phyloP scores from a whole-genome alignment of 83 land plant species.

The Diphasiastrum complanatum region DNA sequence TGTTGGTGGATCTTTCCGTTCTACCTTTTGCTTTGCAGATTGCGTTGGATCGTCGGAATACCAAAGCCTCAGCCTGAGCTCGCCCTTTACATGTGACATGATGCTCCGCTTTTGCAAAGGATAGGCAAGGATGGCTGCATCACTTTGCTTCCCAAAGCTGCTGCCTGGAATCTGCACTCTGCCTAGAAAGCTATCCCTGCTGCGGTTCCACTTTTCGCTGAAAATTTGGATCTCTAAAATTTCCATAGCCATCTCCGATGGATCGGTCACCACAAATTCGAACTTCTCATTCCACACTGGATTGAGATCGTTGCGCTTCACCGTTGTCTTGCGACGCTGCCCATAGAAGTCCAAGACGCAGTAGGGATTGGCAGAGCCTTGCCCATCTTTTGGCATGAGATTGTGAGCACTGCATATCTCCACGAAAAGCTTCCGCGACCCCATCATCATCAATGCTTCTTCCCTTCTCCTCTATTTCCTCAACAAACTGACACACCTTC shows the following conservation, averaged over 20 bases:
- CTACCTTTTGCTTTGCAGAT: neutral
- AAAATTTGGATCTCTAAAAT: neutral
- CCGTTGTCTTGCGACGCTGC: too few species aligned
- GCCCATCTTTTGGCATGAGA: too few species aligned
- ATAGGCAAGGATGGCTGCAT: constrained; percentile 1
- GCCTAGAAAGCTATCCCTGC: constrained; percentile 8
- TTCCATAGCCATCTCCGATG: constrained; percentile 1
- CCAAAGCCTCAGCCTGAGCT: neutral
- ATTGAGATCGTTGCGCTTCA: too few species aligned
- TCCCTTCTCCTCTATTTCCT: too few species aligned
- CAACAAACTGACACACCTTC: too few species aligned
- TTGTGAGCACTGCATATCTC: too few species aligned
- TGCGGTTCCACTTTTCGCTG: neutral
- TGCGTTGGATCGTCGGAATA: neutral
- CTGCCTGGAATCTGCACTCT: constrained; percentile 1
- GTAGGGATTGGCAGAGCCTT: too few species aligned
- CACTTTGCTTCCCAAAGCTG: constrained; percentile 8
- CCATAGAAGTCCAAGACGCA: too few species aligned
- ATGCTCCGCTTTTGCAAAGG: constrained; percentile 4
- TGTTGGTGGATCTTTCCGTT: constrained; percentile 2
- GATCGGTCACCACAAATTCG: constrained; percentile 2
- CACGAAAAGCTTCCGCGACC: too few species aligned
- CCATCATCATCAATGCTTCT: too few species aligned
- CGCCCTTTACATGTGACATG: neutral
- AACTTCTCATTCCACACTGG: too few species aligned